A percentile compares a stretch with the other conserved stretches of the same genome.
These are phyloP conservation scores for Lachnellula occidentalis DNA, from an alignment of 2,329 filamentous ascomycete genomes.

Conservation along the genomic window DNA sequence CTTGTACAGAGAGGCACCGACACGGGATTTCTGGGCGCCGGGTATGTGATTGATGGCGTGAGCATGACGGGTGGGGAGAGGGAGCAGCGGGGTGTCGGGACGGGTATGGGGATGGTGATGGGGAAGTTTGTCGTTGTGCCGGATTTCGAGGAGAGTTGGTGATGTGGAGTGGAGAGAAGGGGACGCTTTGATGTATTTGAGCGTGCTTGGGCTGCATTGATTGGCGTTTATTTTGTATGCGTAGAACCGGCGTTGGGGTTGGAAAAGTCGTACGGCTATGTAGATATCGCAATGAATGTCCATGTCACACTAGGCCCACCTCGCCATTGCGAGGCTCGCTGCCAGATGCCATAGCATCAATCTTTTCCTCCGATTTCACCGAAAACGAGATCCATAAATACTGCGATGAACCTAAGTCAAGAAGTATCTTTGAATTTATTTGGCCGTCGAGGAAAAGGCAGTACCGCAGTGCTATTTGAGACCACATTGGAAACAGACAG, in stretches of 20 bases:
- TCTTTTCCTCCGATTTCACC: no score
- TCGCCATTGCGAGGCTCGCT: no score
- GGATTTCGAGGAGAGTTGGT: conserved; percentile 45
- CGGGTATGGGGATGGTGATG: conserved; percentile 57
- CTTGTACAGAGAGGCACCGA: conserved; percentile 47
- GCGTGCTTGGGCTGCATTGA: neutral
- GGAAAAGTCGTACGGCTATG: neutral
- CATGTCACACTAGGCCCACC: no score
- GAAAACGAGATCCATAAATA: no score
- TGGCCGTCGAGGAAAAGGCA: no score
- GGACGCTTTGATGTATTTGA: neutral
- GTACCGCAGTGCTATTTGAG: no score
- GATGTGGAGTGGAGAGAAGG: neutral
- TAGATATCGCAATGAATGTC: neutral
- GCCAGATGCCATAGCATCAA: no score
- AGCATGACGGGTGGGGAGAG: conserved; percentile 12
- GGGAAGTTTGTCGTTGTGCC: conserved; percentile 57
- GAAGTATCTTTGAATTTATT: no score
- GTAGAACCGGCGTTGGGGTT: neutral
- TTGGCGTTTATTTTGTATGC: neutral
- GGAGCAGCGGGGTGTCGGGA: conserved; percentile 36
- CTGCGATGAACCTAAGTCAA: no score
- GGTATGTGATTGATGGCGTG: conserved; percentile 53
- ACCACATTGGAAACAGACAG: no score
- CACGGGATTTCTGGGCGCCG: conserved; percentile 52